These are phyloP conservation scores for Colletotrichum somersetense DNA, from an alignment of 2,329 filamentous ascomycete species.

Conservation along the genomic window DNA sequence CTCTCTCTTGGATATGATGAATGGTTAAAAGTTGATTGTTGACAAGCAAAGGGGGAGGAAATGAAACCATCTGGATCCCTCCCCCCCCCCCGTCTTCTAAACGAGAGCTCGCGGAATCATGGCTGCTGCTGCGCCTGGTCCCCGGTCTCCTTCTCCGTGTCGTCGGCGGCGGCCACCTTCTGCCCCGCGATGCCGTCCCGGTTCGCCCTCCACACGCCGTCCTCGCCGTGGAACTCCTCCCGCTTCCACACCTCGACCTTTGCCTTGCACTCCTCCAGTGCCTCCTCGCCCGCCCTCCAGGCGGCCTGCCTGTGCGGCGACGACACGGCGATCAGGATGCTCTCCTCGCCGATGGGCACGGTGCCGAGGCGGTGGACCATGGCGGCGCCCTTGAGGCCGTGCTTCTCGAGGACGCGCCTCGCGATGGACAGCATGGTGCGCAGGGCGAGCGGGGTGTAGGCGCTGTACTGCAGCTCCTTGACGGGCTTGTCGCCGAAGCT, in stretches of 20 bases:
- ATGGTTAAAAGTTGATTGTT: background rate
- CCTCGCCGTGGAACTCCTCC: slow-evolving; percentile 85
- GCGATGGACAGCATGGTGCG: slow-evolving; percentile 76
- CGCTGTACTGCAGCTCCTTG: slow-evolving; percentile 79
- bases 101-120: background rate
- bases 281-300: slow-evolving; percentile 90
- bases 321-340: slow-evolving; percentile 89
- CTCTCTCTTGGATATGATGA: background rate
- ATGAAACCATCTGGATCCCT: background rate
- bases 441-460: slow-evolving; percentile 79
- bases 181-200: slow-evolving; percentile 75
- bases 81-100: background rate
- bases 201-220: slow-evolving; percentile 90
- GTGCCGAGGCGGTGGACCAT: slow-evolving; percentile 87
- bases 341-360: slow-evolving; percentile 93
- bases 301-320: slow-evolving; percentile 85
- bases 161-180: slow-evolving; percentile 43
- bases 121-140: background rate
- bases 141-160: background rate
- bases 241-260: slow-evolving; percentile 95
- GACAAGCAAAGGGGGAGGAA: background rate
- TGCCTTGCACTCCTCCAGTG: slow-evolving; percentile 86
- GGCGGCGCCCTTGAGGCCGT: slow-evolving; percentile 78
- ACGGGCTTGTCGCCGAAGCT: slow-evolving; percentile 80
- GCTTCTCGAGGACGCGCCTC: slow-evolving; percentile 65